Base-by-base conservation (phyloP, 768 basidiomycete species). In the Phylloporus scabripes region DNA sequence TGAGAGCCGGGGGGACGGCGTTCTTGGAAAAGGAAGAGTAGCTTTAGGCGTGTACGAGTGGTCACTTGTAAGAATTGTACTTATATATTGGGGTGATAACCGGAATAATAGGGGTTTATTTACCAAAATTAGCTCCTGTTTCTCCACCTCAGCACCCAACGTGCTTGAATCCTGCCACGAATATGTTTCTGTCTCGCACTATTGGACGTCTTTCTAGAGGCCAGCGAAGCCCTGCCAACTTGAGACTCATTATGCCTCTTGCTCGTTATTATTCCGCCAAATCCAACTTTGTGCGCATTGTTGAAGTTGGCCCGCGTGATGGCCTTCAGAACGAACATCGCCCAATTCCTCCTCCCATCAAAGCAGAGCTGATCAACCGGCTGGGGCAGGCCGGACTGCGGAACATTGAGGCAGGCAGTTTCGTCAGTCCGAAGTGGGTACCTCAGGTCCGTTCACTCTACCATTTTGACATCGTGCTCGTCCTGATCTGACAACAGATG, bases 361-460 rank as follows among this genome's bases (percentile, higher is more conserved):
- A 94, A 65, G 79, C 83, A 15, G 85, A 87, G 52, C 77, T 97
- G 46, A 81, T 97, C 48, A 78, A 88, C 53, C 72, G 83, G 12
- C 79, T 97, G 10, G 79, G 77, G 2, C 64, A 63, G 15, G 83
- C 89, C 9, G 92, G 91, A 0, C 62, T 82, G 57, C 71, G 72
- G 52, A 79, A 72, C 48, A 84, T 94, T 55, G 92, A 94, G 67
- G 80, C 81, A 1, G 92, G 92, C 7, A 91, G 89, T 63, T 92
- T 95, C 62, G 92, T 94, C 50, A 89, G 89, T 65, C 87, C 88
- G 0, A 92, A 92, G 67, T 91, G 91, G 87, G 87, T 94, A 21
- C 92, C 92, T 0, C 92, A 94, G 79, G 92, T 60, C 18, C 17
- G 60, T 57, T 12, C 26, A 5, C 9, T 66, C 39, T 41, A 2